phyloP scores from a whole-genome alignment of 1,284 basidiomycete species.

The Irpex sp. region DNA sequence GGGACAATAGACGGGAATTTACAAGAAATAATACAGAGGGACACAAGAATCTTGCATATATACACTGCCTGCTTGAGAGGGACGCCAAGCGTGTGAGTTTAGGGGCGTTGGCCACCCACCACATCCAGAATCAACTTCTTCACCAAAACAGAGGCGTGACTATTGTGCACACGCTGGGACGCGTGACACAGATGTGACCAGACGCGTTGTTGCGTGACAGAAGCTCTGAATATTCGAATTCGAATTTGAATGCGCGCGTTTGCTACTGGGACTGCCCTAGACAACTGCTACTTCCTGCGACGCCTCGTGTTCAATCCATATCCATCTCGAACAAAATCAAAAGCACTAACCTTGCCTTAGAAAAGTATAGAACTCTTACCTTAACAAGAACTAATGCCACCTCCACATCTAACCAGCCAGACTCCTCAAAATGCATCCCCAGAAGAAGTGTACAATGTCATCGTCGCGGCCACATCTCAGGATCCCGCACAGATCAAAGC shows the following conservation, averaged over 20 bases:
- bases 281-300: background rate
- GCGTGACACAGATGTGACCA: background rate
- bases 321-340: background rate
- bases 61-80: background rate
- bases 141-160: background rate
- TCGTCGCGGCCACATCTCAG: constrained; percentile 66
- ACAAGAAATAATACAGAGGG: background rate
- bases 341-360: no score
- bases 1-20: background rate
- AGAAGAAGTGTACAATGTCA: constrained; percentile 58
- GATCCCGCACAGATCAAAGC: constrained; percentile 52
- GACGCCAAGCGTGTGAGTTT: background rate
- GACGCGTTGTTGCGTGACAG: background rate
- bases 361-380: no score
- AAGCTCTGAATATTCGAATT: no score
- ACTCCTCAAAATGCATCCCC: constrained; percentile 19
- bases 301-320: background rate
- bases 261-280: background rate
- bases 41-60: background rate
- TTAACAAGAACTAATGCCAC: background rate
- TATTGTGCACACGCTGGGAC: background rate
- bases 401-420: background rate
- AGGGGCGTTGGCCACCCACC: background rate
- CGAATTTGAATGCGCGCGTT: background rate
- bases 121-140: background rate